phyloP scores from a whole-genome alignment of 2,329 filamentous ascomycete species.

The Fulvia fulva region DNA sequence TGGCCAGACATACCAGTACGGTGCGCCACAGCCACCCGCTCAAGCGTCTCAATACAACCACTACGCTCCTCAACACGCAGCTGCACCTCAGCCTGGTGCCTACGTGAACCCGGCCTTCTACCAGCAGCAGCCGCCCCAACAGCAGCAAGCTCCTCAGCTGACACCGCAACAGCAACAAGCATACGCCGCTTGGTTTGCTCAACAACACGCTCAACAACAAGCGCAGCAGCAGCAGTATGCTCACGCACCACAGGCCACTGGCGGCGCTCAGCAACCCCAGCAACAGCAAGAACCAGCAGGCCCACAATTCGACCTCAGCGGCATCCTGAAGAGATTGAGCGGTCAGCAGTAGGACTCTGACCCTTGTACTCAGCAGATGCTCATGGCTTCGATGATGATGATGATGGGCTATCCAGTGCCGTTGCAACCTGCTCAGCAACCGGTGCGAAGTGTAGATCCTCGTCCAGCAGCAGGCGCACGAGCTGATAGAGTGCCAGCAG shows the following conservation, averaged over 20 bases:
- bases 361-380: background rate
- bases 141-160: conserved; percentile 1
- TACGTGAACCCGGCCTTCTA: conserved; percentile 13
- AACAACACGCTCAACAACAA: background rate
- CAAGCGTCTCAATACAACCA: conserved; percentile 24
- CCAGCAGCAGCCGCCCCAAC: conserved; percentile 9
- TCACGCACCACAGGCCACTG: background rate
- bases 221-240: conserved; percentile 4
- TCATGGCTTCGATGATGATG: background rate
- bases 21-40: conserved; percentile 9
- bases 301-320: background rate
- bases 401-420: background rate
- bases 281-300: background rate
- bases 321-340: conserved; percentile 4
- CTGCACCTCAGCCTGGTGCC: conserved; percentile 7
- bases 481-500: no score
- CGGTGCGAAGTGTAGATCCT: no score
- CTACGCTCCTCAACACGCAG: conserved; percentile 18
- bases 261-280: conserved; percentile 2
- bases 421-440: background rate
- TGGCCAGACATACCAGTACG: conserved; percentile 35
- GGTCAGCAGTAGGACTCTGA: background rate
- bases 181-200: conserved; percentile 4
- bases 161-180: background rate
- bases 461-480: no score